Evolutionary conservation across 176 grass and related monocot species (phyloP), one percentile per base, ranked within the genome.

Genomic region (Canna indica): DNA sequence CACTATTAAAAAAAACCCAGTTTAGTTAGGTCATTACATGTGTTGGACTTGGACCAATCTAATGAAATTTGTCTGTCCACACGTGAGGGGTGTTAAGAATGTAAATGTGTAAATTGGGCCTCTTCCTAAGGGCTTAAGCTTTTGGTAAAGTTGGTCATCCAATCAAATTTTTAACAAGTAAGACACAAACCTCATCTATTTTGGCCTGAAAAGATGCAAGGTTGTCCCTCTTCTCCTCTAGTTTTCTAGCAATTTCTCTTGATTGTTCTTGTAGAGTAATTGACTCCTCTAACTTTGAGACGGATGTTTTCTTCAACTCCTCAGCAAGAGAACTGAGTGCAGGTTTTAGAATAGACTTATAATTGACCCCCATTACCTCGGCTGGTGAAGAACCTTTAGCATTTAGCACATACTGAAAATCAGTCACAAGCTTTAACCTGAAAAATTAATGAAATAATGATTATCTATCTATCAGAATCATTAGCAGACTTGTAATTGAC

Each of bases 321-420:
- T 87, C 86, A 74, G 56, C 67, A 28, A 85, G 82, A 66, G 76
- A 69, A 64, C 18, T 69, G 28, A 96, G 79, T 66, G 77, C 84
- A 42, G 88, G 88, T 69, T 96, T 96, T 52, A 96, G 64, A 0
- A 70, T 65, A 47, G 81, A 75, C 85, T 87, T 92, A 75, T 97
- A 97, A 63, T 58, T 71, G 32, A 35, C 32, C 63, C 82, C 88
- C 50, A 97, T 69, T 26, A 97, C 68, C 67, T 92, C 86, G 38
- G 64, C 74, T 52, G 93, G 77, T 3, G 77, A 72, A n/a, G 82
- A 90, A 52, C 88, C 93, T 83, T 90, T 87, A 57, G 77, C 46
- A 67, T 90, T 92, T 25, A 97, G 34, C 27, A 58, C 64, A 64
- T 90, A 97, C 14, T 87, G 84, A 80, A 97, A 97, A 82, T 82